Percentiles rank a stretch among this genome's conserved stretches.
Evolutionary conservation across 192 early-diverging fungal species (phyloP).

Genomic region (Cetraspora pellucida): DNA sequence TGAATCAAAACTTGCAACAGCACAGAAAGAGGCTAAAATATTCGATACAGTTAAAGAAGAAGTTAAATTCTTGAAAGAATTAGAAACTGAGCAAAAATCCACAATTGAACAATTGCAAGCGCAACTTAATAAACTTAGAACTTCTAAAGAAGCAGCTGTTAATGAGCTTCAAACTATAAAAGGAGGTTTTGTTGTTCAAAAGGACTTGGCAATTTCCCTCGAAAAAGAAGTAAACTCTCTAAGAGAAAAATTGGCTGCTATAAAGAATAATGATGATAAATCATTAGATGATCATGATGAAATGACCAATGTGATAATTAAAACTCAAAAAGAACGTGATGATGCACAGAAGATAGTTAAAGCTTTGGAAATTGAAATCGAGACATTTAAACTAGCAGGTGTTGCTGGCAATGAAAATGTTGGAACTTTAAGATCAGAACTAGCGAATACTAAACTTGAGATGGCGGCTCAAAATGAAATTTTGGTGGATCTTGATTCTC

Average conservation of each 20-base stretch:
- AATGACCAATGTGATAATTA: neutral
- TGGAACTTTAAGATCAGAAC: constrained; percentile 14
- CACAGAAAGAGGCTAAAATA: constrained; percentile 19
- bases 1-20: neutral
- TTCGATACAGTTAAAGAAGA: constrained; percentile 18
- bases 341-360: constrained; percentile 6
- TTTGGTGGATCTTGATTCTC: constrained; percentile 14
- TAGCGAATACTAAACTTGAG: constrained; percentile 24
- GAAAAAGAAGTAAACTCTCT: constrained; percentile 18
- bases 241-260: neutral
- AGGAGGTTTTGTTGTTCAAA: constrained; percentile 26
- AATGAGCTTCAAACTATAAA: constrained; percentile 26
- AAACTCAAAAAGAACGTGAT: constrained; percentile 16
- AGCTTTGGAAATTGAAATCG: constrained; percentile 24
- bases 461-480: constrained; percentile 24
- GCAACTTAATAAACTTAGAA: constrained; percentile 9
- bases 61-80: constrained; percentile 6
- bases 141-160: constrained; percentile 3
- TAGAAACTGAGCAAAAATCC: constrained; percentile 5
- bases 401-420: constrained; percentile 15
- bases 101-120: constrained; percentile 26
- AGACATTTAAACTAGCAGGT: constrained; percentile 17
- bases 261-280: neutral
- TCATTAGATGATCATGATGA: constrained; percentile 15
- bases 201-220: neutral